These are phyloP conservation scores for Malus sieversii DNA, from an alignment of 306 rosid species.

Conservation along the genomic window DNA sequence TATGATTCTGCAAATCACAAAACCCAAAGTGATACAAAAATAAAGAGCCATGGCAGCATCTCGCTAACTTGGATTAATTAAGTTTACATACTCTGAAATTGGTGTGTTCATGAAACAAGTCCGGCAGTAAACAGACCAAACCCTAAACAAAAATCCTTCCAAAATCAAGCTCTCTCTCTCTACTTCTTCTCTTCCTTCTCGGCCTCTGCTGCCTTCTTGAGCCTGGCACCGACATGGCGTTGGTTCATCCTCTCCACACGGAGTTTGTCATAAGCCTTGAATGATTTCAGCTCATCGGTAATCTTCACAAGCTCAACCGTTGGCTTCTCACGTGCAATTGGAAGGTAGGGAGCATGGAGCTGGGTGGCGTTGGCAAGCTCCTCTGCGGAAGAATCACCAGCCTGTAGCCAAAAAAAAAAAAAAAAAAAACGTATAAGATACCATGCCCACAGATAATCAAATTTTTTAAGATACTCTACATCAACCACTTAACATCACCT, in stretches of 20 bases:
- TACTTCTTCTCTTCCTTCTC: conserved; percentile 62
- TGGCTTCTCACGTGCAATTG: conserved; percentile 39
- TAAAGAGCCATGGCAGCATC: neutral
- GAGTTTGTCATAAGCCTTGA: conserved; percentile 51
- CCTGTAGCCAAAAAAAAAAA: conserved; percentile 12
- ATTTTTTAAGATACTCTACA: neutral
- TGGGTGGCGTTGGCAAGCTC: conserved; percentile 55
- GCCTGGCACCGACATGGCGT: conserved; percentile 39
- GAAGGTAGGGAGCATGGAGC: conserved; percentile 42
- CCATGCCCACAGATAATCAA: neutral
- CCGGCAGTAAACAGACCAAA: neutral
- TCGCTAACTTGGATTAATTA: neutral
- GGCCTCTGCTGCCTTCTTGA: conserved; percentile 56
- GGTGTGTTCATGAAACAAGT: neutral
- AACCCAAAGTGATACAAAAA: neutral
- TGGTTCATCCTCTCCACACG: conserved; percentile 38
- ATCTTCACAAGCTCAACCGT: conserved; percentile 45
- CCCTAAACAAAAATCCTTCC: neutral
- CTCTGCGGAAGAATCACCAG: conserved; percentile 55
- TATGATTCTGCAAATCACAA: neutral
- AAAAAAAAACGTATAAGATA: neutral
- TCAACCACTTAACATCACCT: conserved; percentile 19
- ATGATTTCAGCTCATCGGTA: conserved; percentile 38
- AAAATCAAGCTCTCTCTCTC: neutral
- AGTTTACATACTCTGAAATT: neutral